A percentile compares a stretch with the other conserved stretches of the same genome.
Conservation (phyloP, 1,284 basidiomycete species). For the Peniophora sp. region DNA sequence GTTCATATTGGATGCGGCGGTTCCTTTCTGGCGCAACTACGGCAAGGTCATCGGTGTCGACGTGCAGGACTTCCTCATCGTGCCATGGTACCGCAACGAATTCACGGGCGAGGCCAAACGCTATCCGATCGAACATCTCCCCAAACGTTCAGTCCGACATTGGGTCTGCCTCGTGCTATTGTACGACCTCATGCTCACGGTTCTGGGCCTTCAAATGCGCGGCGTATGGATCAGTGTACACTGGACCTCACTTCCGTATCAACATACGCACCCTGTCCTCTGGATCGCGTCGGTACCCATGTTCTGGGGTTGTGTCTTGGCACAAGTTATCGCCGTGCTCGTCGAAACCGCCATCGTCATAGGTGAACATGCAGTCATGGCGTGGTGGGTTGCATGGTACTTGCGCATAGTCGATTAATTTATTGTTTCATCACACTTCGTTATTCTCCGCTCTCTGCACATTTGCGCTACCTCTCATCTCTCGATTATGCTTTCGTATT, state of each 20-base stretch:
- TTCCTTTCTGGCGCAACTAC: slow-evolving; percentile 72
- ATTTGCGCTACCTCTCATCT: not conserved
- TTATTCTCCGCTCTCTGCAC: no score
- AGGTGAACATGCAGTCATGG: slow-evolving; percentile 44
- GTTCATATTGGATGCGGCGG: slow-evolving; percentile 61
- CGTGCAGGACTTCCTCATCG: slow-evolving; percentile 68
- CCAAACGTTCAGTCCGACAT: slow-evolving; percentile 56
- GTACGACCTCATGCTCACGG: slow-evolving; percentile 31
- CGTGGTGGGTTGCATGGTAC: slow-evolving; percentile 69
- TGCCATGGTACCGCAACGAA: slow-evolving; percentile 73
- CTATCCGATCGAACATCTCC: slow-evolving; percentile 50
- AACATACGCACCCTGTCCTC: slow-evolving; percentile 47
- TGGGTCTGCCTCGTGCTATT: slow-evolving; percentile 56
- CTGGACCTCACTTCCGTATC: slow-evolving; percentile 45
- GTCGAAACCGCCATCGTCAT: slow-evolving; percentile 47
- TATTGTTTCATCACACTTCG: no score
- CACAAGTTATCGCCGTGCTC: slow-evolving; percentile 55
- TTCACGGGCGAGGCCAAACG: slow-evolving; percentile 68
- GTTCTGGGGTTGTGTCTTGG: slow-evolving; percentile 48
- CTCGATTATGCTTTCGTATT: slow-evolving; percentile 4
- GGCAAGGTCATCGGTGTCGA: slow-evolving; percentile 71
- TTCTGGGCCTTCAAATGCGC: slow-evolving; percentile 45
- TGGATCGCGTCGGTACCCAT: slow-evolving; percentile 54
- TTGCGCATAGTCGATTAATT: slow-evolving; percentile 32
- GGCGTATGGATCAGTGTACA: slow-evolving; percentile 42